phyloP scores from a whole-genome alignment of 2,329 filamentous ascomycete genomes.

The Coniochaeta ligniaria region DNA sequence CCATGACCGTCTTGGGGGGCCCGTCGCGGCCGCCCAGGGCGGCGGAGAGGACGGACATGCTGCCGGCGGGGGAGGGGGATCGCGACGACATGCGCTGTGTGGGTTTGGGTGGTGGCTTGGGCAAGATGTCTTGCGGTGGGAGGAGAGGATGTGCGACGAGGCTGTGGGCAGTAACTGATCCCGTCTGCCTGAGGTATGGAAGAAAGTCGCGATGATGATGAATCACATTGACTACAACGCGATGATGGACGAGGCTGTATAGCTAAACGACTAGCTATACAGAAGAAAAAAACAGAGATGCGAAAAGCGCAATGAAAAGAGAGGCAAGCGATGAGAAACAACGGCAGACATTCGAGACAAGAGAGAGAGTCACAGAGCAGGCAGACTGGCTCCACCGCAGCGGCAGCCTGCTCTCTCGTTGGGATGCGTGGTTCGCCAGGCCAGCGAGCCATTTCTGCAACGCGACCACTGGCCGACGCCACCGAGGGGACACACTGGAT shows the following conservation, averaged over 20 bases:
- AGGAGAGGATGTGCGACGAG: no score
- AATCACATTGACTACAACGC: no score
- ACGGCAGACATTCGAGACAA: neutral
- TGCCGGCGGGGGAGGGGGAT: neutral
- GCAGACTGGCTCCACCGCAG: neutral
- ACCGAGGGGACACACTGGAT: no score
- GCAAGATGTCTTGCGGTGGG: no score
- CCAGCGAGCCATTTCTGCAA: neutral
- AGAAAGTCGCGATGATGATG: neutral
- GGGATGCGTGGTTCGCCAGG: no score
- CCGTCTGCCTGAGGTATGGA: no score
- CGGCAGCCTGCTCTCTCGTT: neutral
- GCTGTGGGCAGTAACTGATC: no score
- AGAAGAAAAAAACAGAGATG: neutral
- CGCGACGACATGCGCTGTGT: neutral
- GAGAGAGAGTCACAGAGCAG: neutral
- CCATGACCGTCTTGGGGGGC: conserved; percentile 6
- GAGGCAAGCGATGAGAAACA: neutral
- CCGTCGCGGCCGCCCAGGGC: neutral
- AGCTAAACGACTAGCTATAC: no score
- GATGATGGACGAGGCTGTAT: neutral
- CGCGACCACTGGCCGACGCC: no score
- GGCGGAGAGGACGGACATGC: neutral
- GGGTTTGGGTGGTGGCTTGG: no score
- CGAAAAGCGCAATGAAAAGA: neutral